These are phyloP conservation scores for Xerocomus potaroensis DNA, from an alignment of 768 basidiomycete species.

Conservation along the genomic window DNA sequence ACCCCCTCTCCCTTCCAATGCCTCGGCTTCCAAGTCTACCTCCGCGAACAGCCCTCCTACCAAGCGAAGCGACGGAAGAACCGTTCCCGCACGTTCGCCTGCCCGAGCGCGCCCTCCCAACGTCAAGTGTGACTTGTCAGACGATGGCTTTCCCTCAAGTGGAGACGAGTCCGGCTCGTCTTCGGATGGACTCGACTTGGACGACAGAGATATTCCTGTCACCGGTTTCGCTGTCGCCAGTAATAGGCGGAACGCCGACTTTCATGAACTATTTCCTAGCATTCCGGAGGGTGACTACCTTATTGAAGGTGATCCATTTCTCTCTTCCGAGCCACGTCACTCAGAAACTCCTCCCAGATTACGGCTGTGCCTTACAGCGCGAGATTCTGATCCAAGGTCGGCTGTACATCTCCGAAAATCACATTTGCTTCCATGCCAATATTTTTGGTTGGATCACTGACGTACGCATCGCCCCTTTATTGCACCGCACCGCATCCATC, in stretches of 20 bases:
- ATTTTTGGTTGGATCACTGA: constrained; percentile 99
- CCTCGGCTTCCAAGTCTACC: constrained; percentile 16
- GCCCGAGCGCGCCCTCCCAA: constrained; percentile 14
- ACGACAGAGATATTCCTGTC: constrained; percentile 74
- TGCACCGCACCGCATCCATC: constrained; percentile 1
- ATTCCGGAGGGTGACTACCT: constrained; percentile 96
- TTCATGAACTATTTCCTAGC: constrained; percentile 86
- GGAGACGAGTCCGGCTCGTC: constrained; percentile 31
- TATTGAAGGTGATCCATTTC: constrained; percentile 75
- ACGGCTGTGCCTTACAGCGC: constrained; percentile 93
- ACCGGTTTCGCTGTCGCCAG: constrained; percentile 98
- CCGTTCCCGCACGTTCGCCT: constrained; percentile 10
- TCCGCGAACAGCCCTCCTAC: no score
- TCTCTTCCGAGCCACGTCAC: neutral
- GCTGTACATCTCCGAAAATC: constrained; percentile 96
- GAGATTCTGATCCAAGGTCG: constrained; percentile 97
- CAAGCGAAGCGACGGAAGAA: constrained; percentile 8
- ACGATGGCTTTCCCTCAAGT: constrained; percentile 23
- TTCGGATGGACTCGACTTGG: constrained; percentile 32
- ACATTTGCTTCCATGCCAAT: constrained; percentile 99
- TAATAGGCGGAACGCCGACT: constrained; percentile 90
- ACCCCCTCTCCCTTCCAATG: constrained; percentile 15
- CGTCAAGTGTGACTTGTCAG: constrained; percentile 25
- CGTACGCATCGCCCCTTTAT: constrained; percentile 50
- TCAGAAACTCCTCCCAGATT: constrained; percentile 53